Percentiles rank a stretch among this genome's conserved stretches.
phyloP scores from a whole-genome alignment of 2,329 filamentous ascomycete species.

The Parasarocladium wereldwijsianum region DNA sequence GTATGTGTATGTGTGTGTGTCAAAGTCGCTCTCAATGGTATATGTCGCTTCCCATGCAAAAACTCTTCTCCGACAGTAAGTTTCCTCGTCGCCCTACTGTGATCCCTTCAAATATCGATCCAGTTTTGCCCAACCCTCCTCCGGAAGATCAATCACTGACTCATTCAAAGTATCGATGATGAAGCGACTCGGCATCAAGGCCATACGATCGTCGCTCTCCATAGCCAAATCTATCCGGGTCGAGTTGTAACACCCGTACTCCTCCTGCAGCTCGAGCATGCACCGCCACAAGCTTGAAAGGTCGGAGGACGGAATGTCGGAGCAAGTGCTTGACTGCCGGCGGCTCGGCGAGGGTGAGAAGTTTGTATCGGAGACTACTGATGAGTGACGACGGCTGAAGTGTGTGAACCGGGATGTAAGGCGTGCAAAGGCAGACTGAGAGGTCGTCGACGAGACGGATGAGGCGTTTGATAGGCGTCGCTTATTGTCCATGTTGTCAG shows the following conservation, averaged over 20 bases:
- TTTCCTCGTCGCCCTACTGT: too few species aligned
- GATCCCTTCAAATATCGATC: slow-evolving; percentile 17
- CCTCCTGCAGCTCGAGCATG: slow-evolving; percentile 32
- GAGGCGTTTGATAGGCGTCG: slow-evolving; percentile 2
- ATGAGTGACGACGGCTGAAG: too few species aligned
- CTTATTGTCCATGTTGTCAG: slow-evolving; percentile 1
- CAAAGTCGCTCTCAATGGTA: too few species aligned
- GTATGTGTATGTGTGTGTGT: too few species aligned
- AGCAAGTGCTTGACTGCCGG: slow-evolving; percentile 7
- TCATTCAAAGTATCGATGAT: slow-evolving; percentile 25
- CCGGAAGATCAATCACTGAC: slow-evolving; percentile 20
- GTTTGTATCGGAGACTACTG: too few species aligned
- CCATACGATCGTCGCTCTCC: slow-evolving; percentile 23
- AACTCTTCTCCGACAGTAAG: too few species aligned
- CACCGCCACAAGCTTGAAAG: slow-evolving; percentile 29
- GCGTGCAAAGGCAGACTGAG: too few species aligned
- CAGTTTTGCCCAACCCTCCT: slow-evolving; percentile 20
- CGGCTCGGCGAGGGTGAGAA: too few species aligned
- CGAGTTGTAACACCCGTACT: slow-evolving; percentile 33
- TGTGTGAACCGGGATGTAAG: too few species aligned
- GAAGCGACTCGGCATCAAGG: slow-evolving; percentile 22
- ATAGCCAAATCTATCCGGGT: slow-evolving; percentile 31
- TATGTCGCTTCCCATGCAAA: too few species aligned
- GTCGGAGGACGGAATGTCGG: slow-evolving; percentile 20
- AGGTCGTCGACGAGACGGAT: slow-evolving; percentile 3